Percentiles rank a stretch among this genome's conserved stretches.
phyloP scores from a whole-genome alignment of 352 stramenopile genomes.

The Aphanomyces euteiches region DNA sequence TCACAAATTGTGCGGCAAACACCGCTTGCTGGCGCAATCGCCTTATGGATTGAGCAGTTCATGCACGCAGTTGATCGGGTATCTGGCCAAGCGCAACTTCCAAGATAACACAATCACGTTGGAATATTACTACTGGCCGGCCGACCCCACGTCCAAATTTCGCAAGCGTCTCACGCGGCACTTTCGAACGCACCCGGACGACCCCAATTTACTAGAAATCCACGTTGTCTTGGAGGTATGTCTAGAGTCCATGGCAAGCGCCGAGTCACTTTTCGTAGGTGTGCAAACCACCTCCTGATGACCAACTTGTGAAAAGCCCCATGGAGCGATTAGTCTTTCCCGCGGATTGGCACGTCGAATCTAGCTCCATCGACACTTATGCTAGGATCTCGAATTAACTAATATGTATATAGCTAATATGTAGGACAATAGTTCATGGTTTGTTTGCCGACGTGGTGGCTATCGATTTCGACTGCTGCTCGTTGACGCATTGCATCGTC shows the following conservation, averaged over 20 bases:
- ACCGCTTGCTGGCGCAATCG: conserved; percentile 19
- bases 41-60: conserved; percentile 22
- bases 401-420: conserved; percentile 13
- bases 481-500: too few relatives aligned
- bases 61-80: conserved; percentile 28
- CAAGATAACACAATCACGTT: conserved; percentile 28
- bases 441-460: too few relatives aligned
- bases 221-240: conserved; percentile 29
- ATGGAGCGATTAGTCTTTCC: conserved; percentile 21
- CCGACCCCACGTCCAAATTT: conserved; percentile 23
- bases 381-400: background rate
- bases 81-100: conserved; percentile 28
- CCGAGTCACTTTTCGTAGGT: conserved; percentile 3
- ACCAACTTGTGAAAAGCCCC: background rate
- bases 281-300: conserved; percentile 1
- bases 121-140: conserved; percentile 31
- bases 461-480: too few relatives aligned
- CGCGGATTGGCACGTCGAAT: conserved; percentile 25
- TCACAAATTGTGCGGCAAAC: conserved; percentile 28
- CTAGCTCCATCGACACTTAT: conserved; percentile 30
- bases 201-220: conserved; percentile 28
- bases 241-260: background rate
- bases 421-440: background rate
- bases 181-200: conserved; percentile 29
- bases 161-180: conserved; percentile 26